Percentiles rank a stretch among this genome's conserved stretches.
phyloP scores from a whole-genome alignment of 1,139 yeast genomes.

The Suhomyces guaymorum region DNA sequence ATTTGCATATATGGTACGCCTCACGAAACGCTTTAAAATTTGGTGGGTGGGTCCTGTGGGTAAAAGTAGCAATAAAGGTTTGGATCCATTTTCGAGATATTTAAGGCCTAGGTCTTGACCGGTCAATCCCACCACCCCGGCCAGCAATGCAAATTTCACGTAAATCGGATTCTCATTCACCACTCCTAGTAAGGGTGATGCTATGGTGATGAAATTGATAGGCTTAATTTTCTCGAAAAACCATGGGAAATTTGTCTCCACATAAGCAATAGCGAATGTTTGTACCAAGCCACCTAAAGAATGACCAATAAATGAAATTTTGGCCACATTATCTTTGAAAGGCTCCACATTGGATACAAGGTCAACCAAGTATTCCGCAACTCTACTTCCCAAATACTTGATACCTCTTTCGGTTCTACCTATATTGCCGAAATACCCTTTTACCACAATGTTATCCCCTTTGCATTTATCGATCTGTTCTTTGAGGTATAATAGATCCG shows the following conservation, averaged over 20 bases:
- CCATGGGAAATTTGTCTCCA: constrained; percentile 69
- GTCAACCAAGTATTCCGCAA: constrained; percentile 74
- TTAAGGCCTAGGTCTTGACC: constrained; percentile 87
- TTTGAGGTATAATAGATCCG: constrained; percentile 85
- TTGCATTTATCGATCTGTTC: constrained; percentile 71
- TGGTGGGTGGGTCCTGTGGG: constrained; percentile 83
- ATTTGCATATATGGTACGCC: constrained; percentile 78
- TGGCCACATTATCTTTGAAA: constrained; percentile 42
- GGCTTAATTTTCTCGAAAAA: constrained; percentile 69
- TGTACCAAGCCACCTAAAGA: constrained; percentile 92
- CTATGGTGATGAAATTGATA: constrained; percentile 78
- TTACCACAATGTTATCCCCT: constrained; percentile 59
- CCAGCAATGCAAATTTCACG: constrained; percentile 78
- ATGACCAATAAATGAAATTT: constrained; percentile 87
- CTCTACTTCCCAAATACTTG: constrained; percentile 77
- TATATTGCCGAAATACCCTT: constrained; percentile 81
- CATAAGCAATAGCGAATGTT: constrained; percentile 85
- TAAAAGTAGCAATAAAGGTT: constrained; percentile 69
- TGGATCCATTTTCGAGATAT: constrained; percentile 35
- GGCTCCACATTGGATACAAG: constrained; percentile 47
- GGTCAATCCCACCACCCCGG: constrained; percentile 89
- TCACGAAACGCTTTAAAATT: constrained; percentile 59
- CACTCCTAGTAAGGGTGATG: constrained; percentile 87
- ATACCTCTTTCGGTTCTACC: constrained; percentile 91
- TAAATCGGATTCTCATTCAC: constrained; percentile 84